Percentiles rank a stretch among this genome's conserved stretches.
Evolutionary conservation across 345 rosid genomes (phyloP).

Genomic region (Streptanthus diversifolius): DNA sequence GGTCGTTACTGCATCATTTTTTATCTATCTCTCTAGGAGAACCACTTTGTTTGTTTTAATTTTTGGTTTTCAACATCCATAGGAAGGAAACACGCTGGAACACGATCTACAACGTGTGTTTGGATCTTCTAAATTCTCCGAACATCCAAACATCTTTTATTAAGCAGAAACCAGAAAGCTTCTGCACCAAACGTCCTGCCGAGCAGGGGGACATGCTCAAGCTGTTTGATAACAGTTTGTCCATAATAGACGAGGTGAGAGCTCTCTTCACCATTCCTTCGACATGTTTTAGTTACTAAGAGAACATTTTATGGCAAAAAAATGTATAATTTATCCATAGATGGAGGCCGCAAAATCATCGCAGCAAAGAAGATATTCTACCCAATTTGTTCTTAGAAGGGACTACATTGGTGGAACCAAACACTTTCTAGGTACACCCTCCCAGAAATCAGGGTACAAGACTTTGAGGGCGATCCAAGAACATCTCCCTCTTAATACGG

Average conservation of each 20-base stretch:
- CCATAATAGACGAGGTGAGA: conserved; percentile 45
- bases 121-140: conserved; percentile 56
- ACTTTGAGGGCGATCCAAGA: conserved; percentile 25
- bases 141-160: conserved; percentile 33
- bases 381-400: conserved; percentile 47
- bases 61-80: conserved; percentile 31
- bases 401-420: conserved; percentile 44
- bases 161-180: conserved; percentile 31
- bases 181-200: conserved; percentile 14
- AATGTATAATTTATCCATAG: conserved; percentile 32
- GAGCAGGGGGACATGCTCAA: conserved; percentile 47
- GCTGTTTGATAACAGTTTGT: conserved; percentile 55
- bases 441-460: conserved; percentile 27
- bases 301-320: not conserved
- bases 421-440: conserved; percentile 41
- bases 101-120: conserved; percentile 64
- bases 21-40: not conserved
- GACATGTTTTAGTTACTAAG: not conserved
- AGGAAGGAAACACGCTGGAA: conserved; percentile 53
- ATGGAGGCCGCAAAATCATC: conserved; percentile 37
- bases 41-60: conserved; percentile 18
- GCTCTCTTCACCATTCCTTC: conserved; percentile 8
- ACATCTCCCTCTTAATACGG: conserved; percentile 21
- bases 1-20: conserved; percentile 10
- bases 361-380: conserved; percentile 52